These are phyloP conservation scores for Diaporthe sp. DNA, from an alignment of 2,329 filamentous ascomycete genomes.

Conservation along the genomic window DNA sequence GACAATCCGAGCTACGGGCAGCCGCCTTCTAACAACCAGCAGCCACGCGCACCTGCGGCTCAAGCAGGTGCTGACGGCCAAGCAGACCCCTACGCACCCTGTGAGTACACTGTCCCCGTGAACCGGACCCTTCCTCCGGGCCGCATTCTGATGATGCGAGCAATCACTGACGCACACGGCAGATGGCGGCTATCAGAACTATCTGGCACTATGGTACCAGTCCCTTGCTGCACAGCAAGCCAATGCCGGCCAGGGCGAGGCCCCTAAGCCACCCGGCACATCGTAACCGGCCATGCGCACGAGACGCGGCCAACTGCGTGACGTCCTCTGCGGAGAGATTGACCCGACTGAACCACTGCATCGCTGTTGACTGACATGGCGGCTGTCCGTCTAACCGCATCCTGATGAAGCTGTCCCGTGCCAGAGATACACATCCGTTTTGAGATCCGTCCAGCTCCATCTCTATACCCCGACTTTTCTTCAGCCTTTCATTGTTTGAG, in stretches of 20 bases:
- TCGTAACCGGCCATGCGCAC: constrained; percentile 37
- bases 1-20: constrained; percentile 68
- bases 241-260: constrained; percentile 41
- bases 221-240: constrained; percentile 61
- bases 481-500: constrained; percentile 39
- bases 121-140: neutral
- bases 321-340: constrained; percentile 38
- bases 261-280: constrained; percentile 41
- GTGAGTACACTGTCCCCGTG: constrained; percentile 58
- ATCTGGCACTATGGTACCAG: constrained; percentile 85
- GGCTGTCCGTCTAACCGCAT: constrained; percentile 37
- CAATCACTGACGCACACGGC: constrained; percentile 44
- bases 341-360: constrained; percentile 37
- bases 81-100: constrained; percentile 81
- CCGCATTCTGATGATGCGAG: neutral
- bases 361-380: constrained; percentile 40
- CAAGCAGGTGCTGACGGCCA: constrained; percentile 62
- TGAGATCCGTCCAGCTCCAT: constrained; percentile 36
- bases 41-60: constrained; percentile 56
- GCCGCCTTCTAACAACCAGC: constrained; percentile 62
- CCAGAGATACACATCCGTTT: constrained; percentile 31
- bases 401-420: constrained; percentile 39
- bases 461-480: constrained; percentile 35
- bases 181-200: constrained; percentile 87
- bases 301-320: constrained; percentile 34